phyloP scores from a whole-genome alignment of 805 yeast species.

The Wickerhamomyces ciferrii region DNA sequence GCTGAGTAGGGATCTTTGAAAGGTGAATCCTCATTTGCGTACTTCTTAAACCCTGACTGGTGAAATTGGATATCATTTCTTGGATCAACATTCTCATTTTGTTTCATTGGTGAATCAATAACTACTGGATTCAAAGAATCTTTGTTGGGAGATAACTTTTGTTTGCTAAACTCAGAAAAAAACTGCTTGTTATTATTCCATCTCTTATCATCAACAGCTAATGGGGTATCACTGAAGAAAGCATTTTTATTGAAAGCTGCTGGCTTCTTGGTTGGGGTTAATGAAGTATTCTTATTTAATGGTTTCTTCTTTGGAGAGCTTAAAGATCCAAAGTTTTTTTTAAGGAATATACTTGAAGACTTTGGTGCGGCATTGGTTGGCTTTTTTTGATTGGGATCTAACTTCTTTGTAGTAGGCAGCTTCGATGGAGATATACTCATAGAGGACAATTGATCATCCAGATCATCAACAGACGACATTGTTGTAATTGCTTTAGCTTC shows the following conservation, averaged over 20 bases:
- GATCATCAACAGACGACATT: not conserved
- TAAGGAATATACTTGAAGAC: constrained; percentile 16
- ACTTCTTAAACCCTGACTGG: constrained; percentile 12
- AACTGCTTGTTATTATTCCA: constrained; percentile 16
- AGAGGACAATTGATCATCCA: not conserved
- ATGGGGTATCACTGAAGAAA: constrained; percentile 13
- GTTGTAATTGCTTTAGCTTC: no score
- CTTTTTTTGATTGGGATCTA: constrained; percentile 1
- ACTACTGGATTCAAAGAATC: not conserved
- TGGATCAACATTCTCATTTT: constrained; percentile 3
- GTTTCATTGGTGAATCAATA: constrained; percentile 4
- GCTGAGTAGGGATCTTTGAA: constrained; percentile 19
- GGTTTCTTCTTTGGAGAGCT: constrained; percentile 7
- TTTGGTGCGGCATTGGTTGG: constrained; percentile 1
- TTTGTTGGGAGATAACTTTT: not conserved
- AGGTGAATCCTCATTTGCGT: constrained; percentile 14
- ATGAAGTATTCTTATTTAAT: not conserved
- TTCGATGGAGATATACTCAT: constrained; percentile 9
- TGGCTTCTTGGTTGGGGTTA: constrained; percentile 2
- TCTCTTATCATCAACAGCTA: constrained; percentile 16
- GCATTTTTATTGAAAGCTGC: constrained; percentile 8
- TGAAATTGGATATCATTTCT: constrained; percentile 6
- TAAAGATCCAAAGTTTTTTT: constrained; percentile 15
- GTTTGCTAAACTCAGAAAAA: not conserved
- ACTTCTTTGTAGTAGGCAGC: constrained; percentile 3